A percentile compares a stretch with the other conserved stretches of the same genome.
These are phyloP conservation scores for Vaccinium darrowii DNA, from an alignment of 148 eudicot genomes.

Conservation along the genomic window DNA sequence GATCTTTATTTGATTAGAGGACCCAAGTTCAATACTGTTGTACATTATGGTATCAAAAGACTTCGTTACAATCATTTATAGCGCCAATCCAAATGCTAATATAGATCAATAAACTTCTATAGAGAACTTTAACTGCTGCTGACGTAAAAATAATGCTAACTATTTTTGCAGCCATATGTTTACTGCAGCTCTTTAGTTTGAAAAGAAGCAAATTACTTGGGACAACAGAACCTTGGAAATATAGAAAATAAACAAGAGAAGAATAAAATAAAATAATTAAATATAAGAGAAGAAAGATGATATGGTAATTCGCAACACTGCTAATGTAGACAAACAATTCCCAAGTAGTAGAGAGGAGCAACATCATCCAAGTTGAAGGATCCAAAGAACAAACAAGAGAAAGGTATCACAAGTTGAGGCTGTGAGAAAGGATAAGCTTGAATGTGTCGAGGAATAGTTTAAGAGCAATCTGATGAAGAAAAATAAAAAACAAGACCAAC, in stretches of 20 bases:
- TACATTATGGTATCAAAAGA: not conserved
- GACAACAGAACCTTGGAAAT: not conserved
- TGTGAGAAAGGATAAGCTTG: not conserved
- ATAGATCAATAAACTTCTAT: not conserved
- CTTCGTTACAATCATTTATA: not conserved
- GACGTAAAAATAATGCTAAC: not conserved
- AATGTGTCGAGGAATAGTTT: not conserved
- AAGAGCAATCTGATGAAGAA: not conserved
- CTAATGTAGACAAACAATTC: not conserved
- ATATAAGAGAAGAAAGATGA: not conserved
- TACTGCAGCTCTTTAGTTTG: not conserved
- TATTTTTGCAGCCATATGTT: not conserved
- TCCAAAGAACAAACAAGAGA: not conserved
- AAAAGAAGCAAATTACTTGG: not conserved
- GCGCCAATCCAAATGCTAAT: not conserved
- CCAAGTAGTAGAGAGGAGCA: not conserved
- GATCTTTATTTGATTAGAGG: not conserved
- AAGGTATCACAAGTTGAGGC: not conserved
- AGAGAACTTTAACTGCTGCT: not conserved
- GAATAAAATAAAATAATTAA: not conserved
- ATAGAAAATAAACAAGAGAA: not conserved
- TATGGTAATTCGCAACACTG: not conserved
- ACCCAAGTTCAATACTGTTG: not conserved
- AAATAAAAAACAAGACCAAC: not conserved
- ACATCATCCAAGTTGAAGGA: not conserved